These are phyloP conservation scores for Penicillium macrosclerotiorum DNA, from an alignment of 495 filamentous ascomycete species.

Conservation along the genomic window DNA sequence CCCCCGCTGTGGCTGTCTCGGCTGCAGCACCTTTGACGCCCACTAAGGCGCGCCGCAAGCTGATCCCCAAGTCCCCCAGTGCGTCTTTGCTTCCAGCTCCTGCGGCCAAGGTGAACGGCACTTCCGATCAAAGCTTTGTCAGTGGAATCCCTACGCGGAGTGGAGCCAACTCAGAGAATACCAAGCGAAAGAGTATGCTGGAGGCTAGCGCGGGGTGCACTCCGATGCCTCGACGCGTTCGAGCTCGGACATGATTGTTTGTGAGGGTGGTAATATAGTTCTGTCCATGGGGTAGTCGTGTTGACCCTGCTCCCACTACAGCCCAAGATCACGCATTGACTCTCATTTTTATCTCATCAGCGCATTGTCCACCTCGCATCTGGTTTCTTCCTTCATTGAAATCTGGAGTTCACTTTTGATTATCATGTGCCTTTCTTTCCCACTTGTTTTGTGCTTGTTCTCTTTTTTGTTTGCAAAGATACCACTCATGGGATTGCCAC, in stretches of 20 bases:
- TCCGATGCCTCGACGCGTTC: constrained; percentile 39
- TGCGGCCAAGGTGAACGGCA: constrained; percentile 10
- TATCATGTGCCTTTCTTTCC: no score
- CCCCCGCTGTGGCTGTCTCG: constrained; percentile 1
- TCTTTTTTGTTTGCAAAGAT: no score
- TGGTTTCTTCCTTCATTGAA: constrained; percentile 4
- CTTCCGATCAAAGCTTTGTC: constrained; percentile 13
- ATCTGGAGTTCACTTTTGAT: no score
- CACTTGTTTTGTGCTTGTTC: no score
- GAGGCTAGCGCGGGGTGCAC: constrained; percentile 42
- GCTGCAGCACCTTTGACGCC: constrained; percentile 22
- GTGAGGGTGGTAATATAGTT: no score
- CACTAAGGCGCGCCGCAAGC: constrained; percentile 37
- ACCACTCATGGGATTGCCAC: constrained; percentile 9
- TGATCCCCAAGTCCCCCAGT: constrained; percentile 40
- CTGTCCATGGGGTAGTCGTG: not conserved
- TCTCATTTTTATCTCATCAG: not conserved
- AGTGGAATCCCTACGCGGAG: constrained; percentile 26
- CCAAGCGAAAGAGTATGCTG: constrained; percentile 32
- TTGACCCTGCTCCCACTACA: constrained; percentile 3
- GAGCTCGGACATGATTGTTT: constrained; percentile 27
- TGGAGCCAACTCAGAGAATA: constrained; percentile 15
- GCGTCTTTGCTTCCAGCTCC: constrained; percentile 18
- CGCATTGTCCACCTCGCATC: not conserved
- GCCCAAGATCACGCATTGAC: not conserved